Percentiles rank a stretch among this genome's conserved stretches.
Conservation (phyloP, 352 stramenopile species). For the Globisporangium mamillatum region DNA sequence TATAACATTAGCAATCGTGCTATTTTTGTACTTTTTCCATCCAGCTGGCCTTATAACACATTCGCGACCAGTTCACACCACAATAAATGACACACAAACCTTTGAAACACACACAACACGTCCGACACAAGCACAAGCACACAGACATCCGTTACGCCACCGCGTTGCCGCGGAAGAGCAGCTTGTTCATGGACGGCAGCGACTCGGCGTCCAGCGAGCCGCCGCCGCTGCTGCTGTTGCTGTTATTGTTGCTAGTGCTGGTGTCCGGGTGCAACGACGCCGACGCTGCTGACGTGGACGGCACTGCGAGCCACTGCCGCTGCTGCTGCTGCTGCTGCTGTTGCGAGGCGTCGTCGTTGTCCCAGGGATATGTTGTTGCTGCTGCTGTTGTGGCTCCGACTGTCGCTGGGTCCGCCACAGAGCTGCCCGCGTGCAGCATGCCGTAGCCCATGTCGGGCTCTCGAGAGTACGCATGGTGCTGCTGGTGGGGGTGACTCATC, state of each 20-base stretch:
- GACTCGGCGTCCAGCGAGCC: slow-evolving; percentile 29
- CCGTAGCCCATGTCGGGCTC: not conserved
- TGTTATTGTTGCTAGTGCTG: not conserved
- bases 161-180: slow-evolving; percentile 37
- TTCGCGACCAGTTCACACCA: slow-evolving; percentile 1
- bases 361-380: slow-evolving; percentile 10
- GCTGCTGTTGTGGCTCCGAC: not conserved
- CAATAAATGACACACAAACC: not conserved
- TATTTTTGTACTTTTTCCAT: not conserved
- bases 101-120: not conserved
- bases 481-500: slow-evolving; percentile 3
- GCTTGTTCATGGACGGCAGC: slow-evolving; percentile 61
- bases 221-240: not conserved
- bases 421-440: slow-evolving; percentile 3
- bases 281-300: not conserved
- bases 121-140: not conserved
- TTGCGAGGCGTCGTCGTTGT: slow-evolving; percentile 1
- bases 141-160: not conserved
- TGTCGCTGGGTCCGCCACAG: not conserved
- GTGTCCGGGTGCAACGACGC: not conserved
- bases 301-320: slow-evolving; percentile 11
- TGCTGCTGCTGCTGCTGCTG: slow-evolving; percentile 12
- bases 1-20: no score
- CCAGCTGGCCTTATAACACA: slow-evolving; percentile 7
- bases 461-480: not conserved